phyloP scores from a whole-genome alignment of 1,284 basidiomycete species.

The Leccinum griseonigrum region DNA sequence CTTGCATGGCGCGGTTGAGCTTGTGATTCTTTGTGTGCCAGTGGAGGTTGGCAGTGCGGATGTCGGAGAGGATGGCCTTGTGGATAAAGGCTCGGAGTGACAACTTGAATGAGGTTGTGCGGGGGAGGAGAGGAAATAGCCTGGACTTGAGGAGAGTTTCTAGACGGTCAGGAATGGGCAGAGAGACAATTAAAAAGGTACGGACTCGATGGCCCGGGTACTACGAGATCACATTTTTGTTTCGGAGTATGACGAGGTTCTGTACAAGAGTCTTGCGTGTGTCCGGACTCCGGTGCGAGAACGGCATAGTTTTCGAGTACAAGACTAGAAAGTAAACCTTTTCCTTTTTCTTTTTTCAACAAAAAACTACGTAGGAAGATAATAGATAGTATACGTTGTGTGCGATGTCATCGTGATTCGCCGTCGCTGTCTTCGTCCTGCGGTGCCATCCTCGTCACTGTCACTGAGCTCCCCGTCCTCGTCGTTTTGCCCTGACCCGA shows the following conservation, averaged over 20 bases:
- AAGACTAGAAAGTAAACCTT: constrained; percentile 70
- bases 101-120: constrained; percentile 86
- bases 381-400: too few relatives aligned
- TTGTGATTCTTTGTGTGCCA: constrained; percentile 96
- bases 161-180: background rate
- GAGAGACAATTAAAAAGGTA: constrained; percentile 8
- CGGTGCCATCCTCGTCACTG: too few relatives aligned
- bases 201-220: constrained; percentile 91
- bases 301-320: constrained; percentile 76
- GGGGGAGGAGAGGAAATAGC: constrained; percentile 93
- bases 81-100: constrained; percentile 84
- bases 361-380: too few relatives aligned
- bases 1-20: constrained; percentile 94
- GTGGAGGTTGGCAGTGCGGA: constrained; percentile 87
- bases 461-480: too few relatives aligned
- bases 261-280: constrained; percentile 82
- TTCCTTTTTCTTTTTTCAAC: too few relatives aligned
- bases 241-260: constrained; percentile 89
- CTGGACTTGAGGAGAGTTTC: constrained; percentile 80
- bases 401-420: too few relatives aligned
- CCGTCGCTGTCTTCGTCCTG: too few relatives aligned
- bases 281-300: constrained; percentile 72
- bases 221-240: constrained; percentile 91
- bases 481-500: too few relatives aligned
- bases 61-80: constrained; percentile 95